Evolutionary conservation across 2,329 filamentous ascomycete genomes (phyloP), one percentile per base, ranked within the genome.

Genomic region (Paraconiothyrium brasiliense): DNA sequence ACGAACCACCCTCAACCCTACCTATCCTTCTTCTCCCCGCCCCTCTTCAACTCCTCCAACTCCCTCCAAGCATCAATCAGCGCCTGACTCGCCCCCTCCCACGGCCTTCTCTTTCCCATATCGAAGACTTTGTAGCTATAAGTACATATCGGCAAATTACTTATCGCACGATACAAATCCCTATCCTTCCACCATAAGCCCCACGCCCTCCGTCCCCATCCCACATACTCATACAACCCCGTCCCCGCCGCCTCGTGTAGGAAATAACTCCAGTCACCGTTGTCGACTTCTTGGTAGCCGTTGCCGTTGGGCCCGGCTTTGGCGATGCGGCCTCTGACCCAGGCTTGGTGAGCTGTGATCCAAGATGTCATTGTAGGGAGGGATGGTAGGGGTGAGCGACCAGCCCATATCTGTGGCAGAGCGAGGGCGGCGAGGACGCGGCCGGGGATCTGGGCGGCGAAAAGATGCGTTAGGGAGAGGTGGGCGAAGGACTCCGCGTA

Each of bases 401-500:
- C 80, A 4, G 76, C 75, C 78, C 80, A 85, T 16, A 83, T 69
- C 58, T 84, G 82, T 0, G 80, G 78, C 6, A 85, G 66, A 1
- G 79, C 80, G 81, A 83, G 83, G 43, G 78, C 72, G 4, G 76
- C 77, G 41, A 85, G 70, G 60, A 85, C 83, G 50, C 51, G 51
- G 2, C 51, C 51, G 24, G 67, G 71, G 9, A 67, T 61, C 11
- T 65, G 62, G 39, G 72, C 71, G 3, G 63, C 68, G 20, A 79
- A 75, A 9, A 82, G 69, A 13, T 76, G 74, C 24, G 79, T 76
- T 62, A 64, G 80, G 57, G 73, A 77, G 76, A 61, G 14, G 54
- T 84, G 79, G 0, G 81, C 84, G 4, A 85, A 74, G 9, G 80
- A 82, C 10, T 82, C 74, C 3, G 82, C 80, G 27, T 81, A 69